Evolutionary conservation across 352 stramenopile species (phyloP).

Genomic region (Aphanomyces stellatus): DNA sequence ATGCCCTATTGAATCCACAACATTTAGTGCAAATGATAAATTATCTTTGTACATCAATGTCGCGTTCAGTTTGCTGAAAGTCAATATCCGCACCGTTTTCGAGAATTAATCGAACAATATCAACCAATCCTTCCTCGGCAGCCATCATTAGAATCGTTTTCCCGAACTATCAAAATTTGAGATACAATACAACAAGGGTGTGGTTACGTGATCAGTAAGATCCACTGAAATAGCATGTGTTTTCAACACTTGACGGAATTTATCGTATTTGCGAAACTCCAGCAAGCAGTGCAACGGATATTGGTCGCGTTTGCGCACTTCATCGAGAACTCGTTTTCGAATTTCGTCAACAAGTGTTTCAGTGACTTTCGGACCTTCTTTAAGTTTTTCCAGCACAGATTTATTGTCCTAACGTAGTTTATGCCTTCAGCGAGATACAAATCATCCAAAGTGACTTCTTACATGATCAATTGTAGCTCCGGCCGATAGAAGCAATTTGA

Average conservation of each 20-base stretch:
- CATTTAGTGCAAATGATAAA: too few relatives aligned
- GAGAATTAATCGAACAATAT: slow-evolving; percentile 5
- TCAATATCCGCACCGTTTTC: slow-evolving; percentile 10
- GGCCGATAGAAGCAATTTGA: slow-evolving; percentile 5
- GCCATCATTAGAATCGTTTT: slow-evolving; percentile 16
- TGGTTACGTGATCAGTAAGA: background rate
- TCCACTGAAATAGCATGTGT: background rate
- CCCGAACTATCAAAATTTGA: background rate
- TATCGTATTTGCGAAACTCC: background rate
- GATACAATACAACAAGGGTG: background rate
- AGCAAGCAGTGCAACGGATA: slow-evolving; percentile 13
- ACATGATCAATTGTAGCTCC: slow-evolving; percentile 14
- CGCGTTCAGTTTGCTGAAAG: background rate
- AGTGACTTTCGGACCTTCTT: background rate
- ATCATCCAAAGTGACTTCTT: background rate
- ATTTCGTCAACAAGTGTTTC: slow-evolving; percentile 3
- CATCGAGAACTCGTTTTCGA: background rate
- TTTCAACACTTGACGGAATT: background rate
- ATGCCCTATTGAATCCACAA: background rate
- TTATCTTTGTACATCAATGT: slow-evolving; percentile 2
- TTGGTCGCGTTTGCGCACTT: slow-evolving; percentile 3
- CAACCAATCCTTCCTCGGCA: slow-evolving; percentile 7
- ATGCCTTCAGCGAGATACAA: too few relatives aligned
- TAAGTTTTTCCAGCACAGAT: background rate
- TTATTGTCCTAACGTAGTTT: slow-evolving; percentile 13